Percentiles rank a stretch among this genome's conserved stretches.
These are phyloP conservation scores for Leptomonas pyrrhocoris DNA, from an alignment of 208 protist genomes.

Conservation along the genomic window DNA sequence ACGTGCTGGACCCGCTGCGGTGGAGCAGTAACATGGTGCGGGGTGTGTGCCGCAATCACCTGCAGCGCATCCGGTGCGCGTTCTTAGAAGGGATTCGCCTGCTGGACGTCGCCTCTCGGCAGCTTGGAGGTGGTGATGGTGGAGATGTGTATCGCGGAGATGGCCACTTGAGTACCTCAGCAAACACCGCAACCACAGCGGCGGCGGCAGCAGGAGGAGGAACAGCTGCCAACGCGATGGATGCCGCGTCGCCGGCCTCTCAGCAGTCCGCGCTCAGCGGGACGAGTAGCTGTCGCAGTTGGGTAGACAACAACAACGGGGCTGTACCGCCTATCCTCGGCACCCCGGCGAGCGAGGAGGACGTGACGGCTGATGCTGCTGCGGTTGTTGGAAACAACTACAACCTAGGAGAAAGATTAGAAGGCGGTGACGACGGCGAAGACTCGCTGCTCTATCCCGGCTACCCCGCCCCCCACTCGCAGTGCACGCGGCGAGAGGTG, in stretches of 20 bases:
- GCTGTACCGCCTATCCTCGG: not conserved
- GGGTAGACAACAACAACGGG: conserved; percentile 10
- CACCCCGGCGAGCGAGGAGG: conserved; percentile 2
- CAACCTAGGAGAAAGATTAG: not conserved
- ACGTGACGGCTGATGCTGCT: not conserved
- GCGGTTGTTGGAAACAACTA: not conserved
- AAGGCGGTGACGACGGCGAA: not conserved
- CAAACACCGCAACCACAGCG: not conserved
- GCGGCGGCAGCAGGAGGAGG: not conserved
- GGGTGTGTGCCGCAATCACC: conserved; percentile 83
- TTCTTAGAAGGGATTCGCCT: conserved; percentile 68
- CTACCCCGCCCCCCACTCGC: conserved; percentile 56
- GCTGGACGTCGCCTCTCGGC: conserved; percentile 46
- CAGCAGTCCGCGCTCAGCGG: conserved; percentile 30
- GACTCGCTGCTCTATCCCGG: conserved; percentile 26
- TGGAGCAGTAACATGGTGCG: conserved; percentile 90
- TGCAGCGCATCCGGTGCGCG: conserved; percentile 76
- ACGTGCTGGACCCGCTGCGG: conserved; percentile 92
- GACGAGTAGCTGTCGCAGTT: conserved; percentile 33
- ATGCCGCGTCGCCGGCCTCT: conserved; percentile 20
- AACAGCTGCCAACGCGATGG: not conserved
- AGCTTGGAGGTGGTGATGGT: conserved; percentile 24
- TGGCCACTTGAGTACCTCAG: not conserved
- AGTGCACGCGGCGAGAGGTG: conserved; percentile 45
- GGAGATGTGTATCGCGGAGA: no score